phyloP scores from a whole-genome alignment of 306 rosid species.

The Malus sylvestris region DNA sequence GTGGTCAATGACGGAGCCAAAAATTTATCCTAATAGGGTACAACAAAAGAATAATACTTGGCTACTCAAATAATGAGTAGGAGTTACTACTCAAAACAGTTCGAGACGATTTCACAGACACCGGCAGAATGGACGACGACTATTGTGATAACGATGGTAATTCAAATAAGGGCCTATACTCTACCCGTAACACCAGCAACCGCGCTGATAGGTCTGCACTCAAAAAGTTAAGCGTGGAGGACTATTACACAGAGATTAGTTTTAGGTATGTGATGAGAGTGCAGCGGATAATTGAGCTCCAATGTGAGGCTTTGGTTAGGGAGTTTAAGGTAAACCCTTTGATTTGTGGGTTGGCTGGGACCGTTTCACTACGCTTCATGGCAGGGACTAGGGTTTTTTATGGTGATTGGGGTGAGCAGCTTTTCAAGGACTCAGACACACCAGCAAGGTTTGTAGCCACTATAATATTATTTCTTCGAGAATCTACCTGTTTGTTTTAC shows the following conservation, averaged over 20 bases:
- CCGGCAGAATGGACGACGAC: slow-evolving; percentile 50
- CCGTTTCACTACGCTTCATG: slow-evolving; percentile 71
- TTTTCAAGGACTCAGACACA: slow-evolving; percentile 37
- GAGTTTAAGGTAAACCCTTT: slow-evolving; percentile 70
- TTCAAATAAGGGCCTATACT: slow-evolving; percentile 41
- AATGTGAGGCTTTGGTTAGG: slow-evolving; percentile 66
- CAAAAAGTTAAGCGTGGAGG: slow-evolving; percentile 30
- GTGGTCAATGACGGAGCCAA: too few relatives aligned
- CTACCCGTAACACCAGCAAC: slow-evolving; percentile 41
- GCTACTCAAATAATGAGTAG: too few relatives aligned
- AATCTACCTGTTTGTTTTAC: background rate
- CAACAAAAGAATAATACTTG: too few relatives aligned
- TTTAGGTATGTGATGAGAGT: slow-evolving; percentile 62
- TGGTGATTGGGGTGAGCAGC: slow-evolving; percentile 43
- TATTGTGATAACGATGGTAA: slow-evolving; percentile 23
- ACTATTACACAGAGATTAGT: slow-evolving; percentile 46
- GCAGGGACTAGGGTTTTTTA: slow-evolving; percentile 53
- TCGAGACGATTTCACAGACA: slow-evolving; percentile 36
- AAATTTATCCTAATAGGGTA: too few relatives aligned
- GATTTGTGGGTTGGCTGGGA: slow-evolving; percentile 73
- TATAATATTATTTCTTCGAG: background rate
- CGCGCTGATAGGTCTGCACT: slow-evolving; percentile 6
- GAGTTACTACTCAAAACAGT: too few relatives aligned
- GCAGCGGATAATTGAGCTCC: slow-evolving; percentile 76
- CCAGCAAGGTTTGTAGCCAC: slow-evolving; percentile 29